Percentiles rank a stretch among this genome's conserved stretches.
Evolutionary conservation across 2,329 filamentous ascomycete genomes (phyloP).

Genomic region (Neonectria punicea): DNA sequence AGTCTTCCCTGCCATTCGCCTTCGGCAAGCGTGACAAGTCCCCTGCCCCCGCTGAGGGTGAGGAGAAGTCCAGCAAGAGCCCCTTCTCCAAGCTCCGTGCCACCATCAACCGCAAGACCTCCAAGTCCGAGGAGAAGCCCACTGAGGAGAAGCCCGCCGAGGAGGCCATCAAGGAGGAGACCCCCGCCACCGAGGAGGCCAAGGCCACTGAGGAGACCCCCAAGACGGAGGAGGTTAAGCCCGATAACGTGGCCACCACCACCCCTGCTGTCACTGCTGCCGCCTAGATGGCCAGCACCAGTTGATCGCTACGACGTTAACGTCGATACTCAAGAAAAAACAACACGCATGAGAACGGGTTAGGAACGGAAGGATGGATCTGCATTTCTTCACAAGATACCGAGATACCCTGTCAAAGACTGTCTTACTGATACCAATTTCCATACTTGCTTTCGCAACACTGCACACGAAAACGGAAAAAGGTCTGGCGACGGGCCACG

Average conservation of each 20-base stretch:
- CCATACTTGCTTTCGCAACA: conserved; percentile 44
- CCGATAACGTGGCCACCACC: conserved; percentile 53
- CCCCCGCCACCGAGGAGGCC: conserved; percentile 45
- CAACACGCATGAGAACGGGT: conserved; percentile 53
- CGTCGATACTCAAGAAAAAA: conserved; percentile 39
- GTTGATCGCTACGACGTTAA: conserved; percentile 43
- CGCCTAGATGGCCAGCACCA: conserved; percentile 54
- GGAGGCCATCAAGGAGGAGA: conserved; percentile 48
- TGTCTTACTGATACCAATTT: conserved; percentile 58
- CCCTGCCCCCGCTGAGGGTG: conserved; percentile 68
- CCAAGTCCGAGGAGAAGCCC: conserved; percentile 57
- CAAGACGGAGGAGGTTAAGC: conserved; percentile 54
- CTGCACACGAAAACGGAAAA: conserved; percentile 33
- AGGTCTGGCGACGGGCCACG: conserved; percentile 28
- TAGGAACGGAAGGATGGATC: conserved; percentile 61
- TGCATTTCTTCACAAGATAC: conserved; percentile 64
- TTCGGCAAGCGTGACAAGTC: conserved; percentile 81
- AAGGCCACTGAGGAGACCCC: conserved; percentile 50
- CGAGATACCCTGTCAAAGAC: conserved; percentile 66
- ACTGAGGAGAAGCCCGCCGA: conserved; percentile 49
- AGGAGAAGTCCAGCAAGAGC: conserved; percentile 63
- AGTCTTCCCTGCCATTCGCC: conserved; percentile 79
- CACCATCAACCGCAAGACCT: conserved; percentile 62
- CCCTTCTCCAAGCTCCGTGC: conserved; percentile 71
- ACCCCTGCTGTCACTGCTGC: conserved; percentile 62